Evolutionary conservation across 1,284 basidiomycete species (phyloP), one percentile per base, ranked within the genome.

Genomic region (Microbotryum scabiosae): DNA sequence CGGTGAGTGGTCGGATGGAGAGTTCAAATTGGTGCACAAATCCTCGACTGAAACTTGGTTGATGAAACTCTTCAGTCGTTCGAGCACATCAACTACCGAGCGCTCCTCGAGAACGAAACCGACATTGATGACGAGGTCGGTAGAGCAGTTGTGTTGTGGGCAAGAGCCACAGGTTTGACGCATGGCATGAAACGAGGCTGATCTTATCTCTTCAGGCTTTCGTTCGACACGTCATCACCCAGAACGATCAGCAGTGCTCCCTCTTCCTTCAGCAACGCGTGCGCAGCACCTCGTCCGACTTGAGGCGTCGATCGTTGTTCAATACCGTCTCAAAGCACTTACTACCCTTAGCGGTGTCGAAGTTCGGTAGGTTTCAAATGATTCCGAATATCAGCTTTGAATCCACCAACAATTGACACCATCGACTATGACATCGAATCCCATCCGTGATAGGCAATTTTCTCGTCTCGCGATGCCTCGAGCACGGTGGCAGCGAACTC

Each of bases 221-320:
- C 47, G 63, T 67, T 21, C 26, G 47, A 3, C 50, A 59, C 32
- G 53, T 67, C 28, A 51, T 60, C 51, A 16, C 20, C 2, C 50
- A 60, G 36, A 65, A 61, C 57, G 66, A 67, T 32, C 66, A 67
- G 55, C 63, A 65, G 51, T 65, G 63, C 49, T 65, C 63, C 9
- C 54, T 67, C 12, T 65, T 61, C 51, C 59, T 67, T 21, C 66
- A 67, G 56, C 66, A 67, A 54, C 50, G 61, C 8, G 48, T 67
- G 18, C 54, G 54, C 51, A 25, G 23, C 18, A 61, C 55, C 41
- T 21, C 54, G 14, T 21, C 32, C n/a, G 65, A 64, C 1, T 36
- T 26, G 23, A 23, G 28, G 49, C 36, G 30, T 20, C 51, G 7
- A 14, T 26, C 44, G 16, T 41, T 67, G 36, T 59, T 58, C 44